Evolutionary conservation across 805 yeast genomes (phyloP).

Genomic region (Jamesozyma spencerorum): DNA sequence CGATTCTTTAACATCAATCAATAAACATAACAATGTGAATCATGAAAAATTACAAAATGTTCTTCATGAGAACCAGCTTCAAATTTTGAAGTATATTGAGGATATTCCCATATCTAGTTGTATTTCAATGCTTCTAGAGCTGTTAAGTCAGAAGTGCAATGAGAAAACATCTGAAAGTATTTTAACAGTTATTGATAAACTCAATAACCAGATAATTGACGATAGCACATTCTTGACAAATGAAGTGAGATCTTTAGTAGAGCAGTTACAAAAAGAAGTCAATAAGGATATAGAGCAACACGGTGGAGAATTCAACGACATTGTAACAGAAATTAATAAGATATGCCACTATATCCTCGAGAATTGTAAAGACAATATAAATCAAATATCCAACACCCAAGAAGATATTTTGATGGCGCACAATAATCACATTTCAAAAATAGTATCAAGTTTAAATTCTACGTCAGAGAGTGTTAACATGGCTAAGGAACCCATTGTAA

Average conservation of each 20-base stretch:
- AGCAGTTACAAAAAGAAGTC: neutral
- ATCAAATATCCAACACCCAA: constrained; percentile 14
- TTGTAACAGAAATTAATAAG: neutral
- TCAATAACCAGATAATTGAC: neutral
- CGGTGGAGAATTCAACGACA: too few species aligned
- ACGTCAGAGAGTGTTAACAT: neutral
- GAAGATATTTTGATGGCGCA: constrained; percentile 6
- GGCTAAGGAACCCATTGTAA: constrained; percentile 1
- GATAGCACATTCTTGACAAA: neutral
- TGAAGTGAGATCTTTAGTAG: neutral
- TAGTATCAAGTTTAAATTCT: neutral
- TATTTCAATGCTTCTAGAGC: neutral
- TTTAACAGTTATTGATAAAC: neutral
- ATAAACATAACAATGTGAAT: neutral
- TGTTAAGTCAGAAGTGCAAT: neutral
- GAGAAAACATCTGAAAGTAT: neutral
- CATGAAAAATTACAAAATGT: neutral
- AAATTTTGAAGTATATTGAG: neutral
- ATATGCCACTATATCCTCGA: constrained; percentile 5
- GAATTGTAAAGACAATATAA: constrained; percentile 7
- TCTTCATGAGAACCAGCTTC: neutral
- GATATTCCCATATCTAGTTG: neutral
- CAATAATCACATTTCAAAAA: neutral
- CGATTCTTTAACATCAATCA: neutral
- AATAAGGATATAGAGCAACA: too few species aligned